Evolutionary conservation across 2,329 filamentous ascomycete species (phyloP).

Genomic region (Cytospora leucostoma): DNA sequence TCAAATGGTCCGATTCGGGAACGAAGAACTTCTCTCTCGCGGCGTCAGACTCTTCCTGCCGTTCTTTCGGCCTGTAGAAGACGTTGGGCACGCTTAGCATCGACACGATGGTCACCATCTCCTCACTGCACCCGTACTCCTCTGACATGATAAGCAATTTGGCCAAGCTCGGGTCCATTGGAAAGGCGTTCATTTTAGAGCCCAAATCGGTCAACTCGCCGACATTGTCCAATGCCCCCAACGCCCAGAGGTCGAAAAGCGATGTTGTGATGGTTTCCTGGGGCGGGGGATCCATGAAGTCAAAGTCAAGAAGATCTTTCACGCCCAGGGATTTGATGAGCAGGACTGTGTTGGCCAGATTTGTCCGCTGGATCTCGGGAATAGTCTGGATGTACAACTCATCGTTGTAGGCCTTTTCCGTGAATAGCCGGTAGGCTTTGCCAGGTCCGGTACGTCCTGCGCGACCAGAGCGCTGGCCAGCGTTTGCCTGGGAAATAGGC

Average conservation of each 20-base stretch:
- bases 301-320: slow-evolving; percentile 91
- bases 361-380: slow-evolving; percentile 95
- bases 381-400: slow-evolving; percentile 97
- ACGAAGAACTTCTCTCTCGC: slow-evolving; percentile 98
- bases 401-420: slow-evolving; percentile 91
- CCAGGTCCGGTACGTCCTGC: slow-evolving; percentile 93
- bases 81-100: slow-evolving; percentile 97
- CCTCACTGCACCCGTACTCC: slow-evolving; percentile 90
- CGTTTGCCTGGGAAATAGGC: slow-evolving; percentile 95
- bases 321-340: slow-evolving; percentile 94
- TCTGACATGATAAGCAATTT: slow-evolving; percentile 92
- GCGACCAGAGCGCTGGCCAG: slow-evolving; percentile 88
- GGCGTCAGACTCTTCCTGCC: slow-evolving; percentile 93
- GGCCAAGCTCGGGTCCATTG: slow-evolving; percentile 94
- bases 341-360: slow-evolving; percentile 90
- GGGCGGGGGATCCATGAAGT: slow-evolving; percentile 98
- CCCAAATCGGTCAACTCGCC: slow-evolving; percentile 88
- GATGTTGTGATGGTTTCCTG: slow-evolving; percentile 98
- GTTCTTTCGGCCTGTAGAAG: slow-evolving; percentile 95
- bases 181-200: slow-evolving; percentile 92
- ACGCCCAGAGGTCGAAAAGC: slow-evolving; percentile 94
- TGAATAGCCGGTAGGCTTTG: slow-evolving; percentile 92
- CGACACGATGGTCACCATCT: slow-evolving; percentile 97
- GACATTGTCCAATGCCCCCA: slow-evolving; percentile 90
- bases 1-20: slow-evolving; percentile 94